Base-by-base conservation (phyloP, 805 yeast genomes). In the Blastobotrys americana region DNA sequence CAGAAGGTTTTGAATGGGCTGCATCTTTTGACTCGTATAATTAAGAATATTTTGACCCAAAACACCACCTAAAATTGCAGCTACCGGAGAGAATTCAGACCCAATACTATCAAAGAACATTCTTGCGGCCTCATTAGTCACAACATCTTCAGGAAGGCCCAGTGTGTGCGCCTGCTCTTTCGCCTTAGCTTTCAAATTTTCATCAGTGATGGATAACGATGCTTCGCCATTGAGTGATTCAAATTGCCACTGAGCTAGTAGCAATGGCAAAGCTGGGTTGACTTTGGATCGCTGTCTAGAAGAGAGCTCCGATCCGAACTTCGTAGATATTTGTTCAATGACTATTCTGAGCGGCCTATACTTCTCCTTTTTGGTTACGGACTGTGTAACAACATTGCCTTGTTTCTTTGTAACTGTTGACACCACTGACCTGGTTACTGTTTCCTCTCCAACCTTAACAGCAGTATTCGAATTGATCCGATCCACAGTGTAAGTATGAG, bases 1-100 rank as follows among this genome's bases (percentile, higher is more conserved):
- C 51, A 84, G 70, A 42, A 85, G 70, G 59, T 93, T 93, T 59
- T 87, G 89, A 33, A 89, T 70, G 2, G 97, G 95, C 35, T 79
- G 71, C 54, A 85, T 88, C 53, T 80, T 77, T 53, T 76, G 76
- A 36, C 93, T 82, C 42, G 90, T 63, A 44, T 73, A 78, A 65
- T 93, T 93, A 38, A 93, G 83, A 10, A 87, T 82, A 60, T 89
- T 96, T 64, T 93, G 98, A 2, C 95, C 84, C 19, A 90, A 64
- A 1, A 86, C 73, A 1, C 97, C 98, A 4, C 97, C 98, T 4
- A 90, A 54, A 1, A 93, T 76, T 0, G 97, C 94, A 3, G 93
- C 78, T 0, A 81, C 80, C 1, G 97, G 96, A 8, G 87, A 74
- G 52, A 84, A 76, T 57, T 88, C 94, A 2, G 86, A 59, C 21